Base-by-base conservation (phyloP, 148 eudicot genomes). In the Chenopodium formosanum region DNA sequence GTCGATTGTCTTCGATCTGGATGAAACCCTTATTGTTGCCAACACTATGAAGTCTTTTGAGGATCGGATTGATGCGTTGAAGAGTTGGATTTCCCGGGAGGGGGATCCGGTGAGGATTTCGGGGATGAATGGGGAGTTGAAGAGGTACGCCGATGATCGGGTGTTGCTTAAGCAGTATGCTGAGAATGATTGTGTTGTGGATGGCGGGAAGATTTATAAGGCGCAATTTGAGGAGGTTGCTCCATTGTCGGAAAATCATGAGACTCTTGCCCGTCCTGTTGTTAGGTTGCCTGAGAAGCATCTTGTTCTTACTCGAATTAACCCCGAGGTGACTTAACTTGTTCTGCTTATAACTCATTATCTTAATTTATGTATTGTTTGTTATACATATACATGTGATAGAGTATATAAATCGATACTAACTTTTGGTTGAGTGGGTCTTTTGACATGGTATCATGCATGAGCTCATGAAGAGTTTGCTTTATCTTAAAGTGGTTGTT, bases 21-120 rank as follows among this genome's bases (percentile, higher is more conserved):
- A 94, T 68, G 97, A 96, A 82, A 96, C 99, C 0, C 90, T 96
- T 13, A 94, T 96, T 84, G 99, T 96, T 66, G 98, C 98, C 32
- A 96, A 96, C 82, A 90, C 99, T 10, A 87, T 94, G 94, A 94
- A 89, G 88, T 92, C 99, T 1, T 96, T 96, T 78, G 97, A 92
- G 82, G 98, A 96, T 81, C 87, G 91, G 63, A 96, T 94, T 71
- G 99, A 94, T 76, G 77, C 84, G 22, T 73, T 96, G 73, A 83
- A 87, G 77, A 69, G 80, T 68, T 91, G 94, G 94, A 89, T 96
- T 79, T 82, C 84, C 23, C 85, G 91, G 47, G 99, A 96, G 77
- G 71, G 77, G n/a, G 99, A 96, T 77, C 87, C 89, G 19, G 75
- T 90, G 50, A 82, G 98, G 53, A 82, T 77, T 13, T 88, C 91